Evolutionary conservation across 2,329 filamentous ascomycete species (phyloP), one percentile per base, ranked within the genome.

Genomic region (Colletotrichum eremochloae): DNA sequence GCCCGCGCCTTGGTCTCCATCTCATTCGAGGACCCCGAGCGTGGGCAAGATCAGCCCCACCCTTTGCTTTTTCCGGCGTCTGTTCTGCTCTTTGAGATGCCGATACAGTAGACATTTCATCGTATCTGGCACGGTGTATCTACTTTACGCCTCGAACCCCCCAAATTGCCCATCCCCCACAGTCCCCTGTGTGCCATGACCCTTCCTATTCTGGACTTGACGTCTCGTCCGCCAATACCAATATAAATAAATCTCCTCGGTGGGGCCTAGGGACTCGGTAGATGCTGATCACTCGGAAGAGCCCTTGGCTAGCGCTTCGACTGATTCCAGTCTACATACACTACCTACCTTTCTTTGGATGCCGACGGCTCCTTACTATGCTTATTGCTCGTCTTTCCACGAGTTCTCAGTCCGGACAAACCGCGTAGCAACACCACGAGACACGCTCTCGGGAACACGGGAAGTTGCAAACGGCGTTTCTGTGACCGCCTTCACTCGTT

Each of bases 191-290:
- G 31, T 65, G 60, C 55, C 60, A 55, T 64, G 46, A 69, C 66
- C 67, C 53, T 60, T 53, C 44, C 55, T 60, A 55, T 64, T 64
- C 52, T 64, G 53, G 48, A n/a, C 61, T 60, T 15, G 38, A 48
- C 58, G 24, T 29, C 46, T 48, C 44, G n/a, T n/a, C 66, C 66
- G 52, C 70, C 66, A 72, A 72, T 61, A 36, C 66, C 53, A 72
- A 72, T 42, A 55, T 56, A n/a, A 65, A 64, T 64, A 72, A 72
- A 72, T 69, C 69, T 69, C 60, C 66, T 61, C 20, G 52, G 70
- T 63, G 66, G 70, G 44, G 38, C 58, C 52, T 44, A 29, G 50
- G 60, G 38, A 69, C 67, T 69, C 66, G 69, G 65, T 63, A 65
- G 60, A 69, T 61, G 69, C 53, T 72, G 70, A 69, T 72, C 66